phyloP scores from a whole-genome alignment of 495 filamentous ascomycete genomes.

The Penicillium coffeae region DNA sequence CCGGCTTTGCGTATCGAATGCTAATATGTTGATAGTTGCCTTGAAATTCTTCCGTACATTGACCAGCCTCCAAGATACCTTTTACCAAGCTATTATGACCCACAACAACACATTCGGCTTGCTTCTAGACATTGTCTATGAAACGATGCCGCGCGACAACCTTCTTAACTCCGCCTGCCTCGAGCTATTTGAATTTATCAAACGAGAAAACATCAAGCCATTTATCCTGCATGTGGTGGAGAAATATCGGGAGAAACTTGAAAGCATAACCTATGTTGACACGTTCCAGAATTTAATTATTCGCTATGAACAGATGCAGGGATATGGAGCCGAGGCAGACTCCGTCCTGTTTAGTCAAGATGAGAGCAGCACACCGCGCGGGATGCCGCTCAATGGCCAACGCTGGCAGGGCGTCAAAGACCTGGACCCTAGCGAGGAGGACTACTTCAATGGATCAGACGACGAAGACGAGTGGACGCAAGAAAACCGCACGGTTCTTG shows the following conservation, averaged over 20 bases:
- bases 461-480: conserved; percentile 72
- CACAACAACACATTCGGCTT: conserved; percentile 81
- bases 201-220: conserved; percentile 75
- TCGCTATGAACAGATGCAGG: conserved; percentile 76
- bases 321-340: conserved; percentile 59
- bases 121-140: conserved; percentile 80
- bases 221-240: conserved; percentile 83
- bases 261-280: conserved; percentile 77
- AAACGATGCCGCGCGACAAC: conserved; percentile 95
- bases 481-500: conserved; percentile 24
- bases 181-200: conserved; percentile 91
- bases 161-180: conserved; percentile 93
- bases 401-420: conserved; percentile 77
- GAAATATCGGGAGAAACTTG: conserved; percentile 78
- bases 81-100: conserved; percentile 83
- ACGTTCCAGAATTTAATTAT: conserved; percentile 74
- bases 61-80: conserved; percentile 83
- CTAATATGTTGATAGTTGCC: conserved; percentile 53
- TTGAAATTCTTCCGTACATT: conserved; percentile 93
- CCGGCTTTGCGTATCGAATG: conserved; percentile 8
- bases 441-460: conserved; percentile 89
- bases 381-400: conserved; percentile 60
- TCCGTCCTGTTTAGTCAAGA: conserved; percentile 49
- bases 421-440: conserved; percentile 82
- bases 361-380: conserved; percentile 43